A percentile compares a stretch with the other conserved stretches of the same genome.
Conservation (phyloP, 2,329 filamentous ascomycete genomes). For the Penicillium glabrum region DNA sequence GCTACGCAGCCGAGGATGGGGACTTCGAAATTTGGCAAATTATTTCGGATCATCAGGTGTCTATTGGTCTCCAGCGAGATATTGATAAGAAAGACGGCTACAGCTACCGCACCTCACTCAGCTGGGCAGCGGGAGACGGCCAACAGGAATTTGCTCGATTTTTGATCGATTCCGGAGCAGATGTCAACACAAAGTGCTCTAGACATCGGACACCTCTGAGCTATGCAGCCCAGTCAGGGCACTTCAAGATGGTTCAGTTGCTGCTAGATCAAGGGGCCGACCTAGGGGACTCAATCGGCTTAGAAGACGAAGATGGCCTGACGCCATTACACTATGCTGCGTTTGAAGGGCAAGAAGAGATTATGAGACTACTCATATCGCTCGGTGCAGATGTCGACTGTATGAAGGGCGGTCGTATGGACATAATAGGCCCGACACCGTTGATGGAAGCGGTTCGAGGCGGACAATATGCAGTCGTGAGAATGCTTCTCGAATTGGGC, state of each 20-base stretch:
- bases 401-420: not conserved
- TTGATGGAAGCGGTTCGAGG: not conserved
- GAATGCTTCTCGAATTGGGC: not conserved
- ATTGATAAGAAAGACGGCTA: not conserved
- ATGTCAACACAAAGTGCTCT: not conserved
- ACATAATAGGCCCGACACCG: not conserved
- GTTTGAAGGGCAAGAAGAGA: not conserved
- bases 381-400: not conserved
- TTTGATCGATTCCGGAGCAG: not conserved
- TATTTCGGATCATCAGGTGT: not conserved
- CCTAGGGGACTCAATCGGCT: not conserved
- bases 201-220: not conserved
- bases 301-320: not conserved
- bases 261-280: not conserved
- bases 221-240: not conserved
- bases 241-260: not conserved
- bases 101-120: not conserved
- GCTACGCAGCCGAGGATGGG: not conserved
- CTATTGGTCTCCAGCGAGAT: not conserved
- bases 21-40: not conserved
- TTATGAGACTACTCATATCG: not conserved
- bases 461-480: not conserved
- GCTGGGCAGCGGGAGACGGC: not conserved
- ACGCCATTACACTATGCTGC: not conserved
- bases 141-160: not conserved